Base-by-base conservation (phyloP, 2,329 filamentous ascomycete species). In the Fusarium metavorans region DNA sequence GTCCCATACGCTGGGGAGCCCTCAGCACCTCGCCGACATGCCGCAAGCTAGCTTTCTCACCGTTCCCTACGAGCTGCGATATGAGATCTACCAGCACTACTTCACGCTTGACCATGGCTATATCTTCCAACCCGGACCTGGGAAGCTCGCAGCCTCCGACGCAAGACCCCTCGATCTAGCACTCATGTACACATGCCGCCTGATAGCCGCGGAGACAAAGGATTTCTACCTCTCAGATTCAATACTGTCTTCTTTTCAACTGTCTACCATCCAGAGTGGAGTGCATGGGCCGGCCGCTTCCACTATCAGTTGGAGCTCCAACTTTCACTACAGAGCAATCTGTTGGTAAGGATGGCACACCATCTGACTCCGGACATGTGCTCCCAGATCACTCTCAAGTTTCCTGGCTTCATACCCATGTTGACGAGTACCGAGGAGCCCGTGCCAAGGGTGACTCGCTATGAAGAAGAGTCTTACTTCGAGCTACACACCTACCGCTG, bases 241-340 rank as follows among this genome's bases (percentile, higher is more conserved):
- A 71, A 71, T n/a, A 66, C 66, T 1, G n/a, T 71, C 34, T 35
- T 32, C 11, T 71, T 71, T 13, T 69, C 67, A 5, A 66, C 61
- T 25, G 37, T 52, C 1, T 62, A 66, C 4, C 58, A 45, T 11
- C 20, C n/a, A 6, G 63, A 61, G 4, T 62, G 34, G 35, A 16
- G 32, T 18, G 6, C 25, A 1, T 39, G 34, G 41, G 56, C 64
- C 23, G 35, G 56, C 1, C 57, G 56, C 34, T 43, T 66, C 5
- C 13, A 54, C 30, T 61, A 32, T 16, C 23, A 52, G n/a, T n/a
- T n/a, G n/a, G n/a, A n/a, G n/a, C n/a, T n/a, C n/a, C n/a, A n/a
- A 20, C 3, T 6, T 11, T n/a, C n/a, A 2, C 9, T 52, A 9
- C 39, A 18, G 34, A 34, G 7, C 13, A 16, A 54, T 4, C 4